Evolutionary conservation across 352 stramenopile genomes (phyloP).

Genomic region (Aphanomyces euteiches): DNA sequence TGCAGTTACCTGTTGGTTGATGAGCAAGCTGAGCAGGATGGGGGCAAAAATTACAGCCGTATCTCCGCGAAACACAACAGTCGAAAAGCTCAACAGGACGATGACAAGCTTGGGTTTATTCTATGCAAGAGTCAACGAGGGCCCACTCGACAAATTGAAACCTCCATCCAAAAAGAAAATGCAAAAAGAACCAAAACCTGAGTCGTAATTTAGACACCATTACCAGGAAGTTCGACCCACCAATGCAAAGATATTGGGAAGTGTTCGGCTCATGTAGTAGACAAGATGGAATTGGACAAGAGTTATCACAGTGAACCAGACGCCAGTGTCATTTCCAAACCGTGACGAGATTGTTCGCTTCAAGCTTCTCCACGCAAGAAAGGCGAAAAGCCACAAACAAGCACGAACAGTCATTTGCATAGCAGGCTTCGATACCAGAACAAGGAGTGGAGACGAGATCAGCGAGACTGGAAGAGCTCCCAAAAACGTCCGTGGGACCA

Average conservation of each 20-base stretch:
- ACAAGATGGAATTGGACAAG: constrained; percentile 95
- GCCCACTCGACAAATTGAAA: constrained; percentile 14
- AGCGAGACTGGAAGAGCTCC: constrained; percentile 69
- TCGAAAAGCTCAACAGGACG: constrained; percentile 87
- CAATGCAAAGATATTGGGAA: constrained; percentile 97
- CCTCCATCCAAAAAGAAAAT: constrained; percentile 58
- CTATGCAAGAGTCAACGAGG: constrained; percentile 31
- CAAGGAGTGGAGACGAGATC: constrained; percentile 42
- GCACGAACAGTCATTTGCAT: constrained; percentile 61
- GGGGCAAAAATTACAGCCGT: constrained; percentile 94
- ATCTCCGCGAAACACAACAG: constrained; percentile 96
- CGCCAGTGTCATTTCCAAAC: constrained; percentile 53
- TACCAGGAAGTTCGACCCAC: constrained; percentile 32
- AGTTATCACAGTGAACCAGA: constrained; percentile 86
- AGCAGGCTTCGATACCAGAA: constrained; percentile 44
- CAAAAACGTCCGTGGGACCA: constrained; percentile 97
- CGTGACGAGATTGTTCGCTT: constrained; percentile 50
- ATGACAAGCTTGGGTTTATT: constrained; percentile 51
- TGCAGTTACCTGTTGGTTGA: constrained; percentile 41
- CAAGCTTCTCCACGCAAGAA: constrained; percentile 55
- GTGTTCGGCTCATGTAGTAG: constrained; percentile 95
- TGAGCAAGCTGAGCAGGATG: constrained; percentile 88
- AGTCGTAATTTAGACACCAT: background rate
- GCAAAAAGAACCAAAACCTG: constrained; percentile 62
- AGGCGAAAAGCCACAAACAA: constrained; percentile 57